These are phyloP conservation scores for Bidens hawaiensis DNA, from an alignment of 140 eudicot species.

Conservation along the genomic window DNA sequence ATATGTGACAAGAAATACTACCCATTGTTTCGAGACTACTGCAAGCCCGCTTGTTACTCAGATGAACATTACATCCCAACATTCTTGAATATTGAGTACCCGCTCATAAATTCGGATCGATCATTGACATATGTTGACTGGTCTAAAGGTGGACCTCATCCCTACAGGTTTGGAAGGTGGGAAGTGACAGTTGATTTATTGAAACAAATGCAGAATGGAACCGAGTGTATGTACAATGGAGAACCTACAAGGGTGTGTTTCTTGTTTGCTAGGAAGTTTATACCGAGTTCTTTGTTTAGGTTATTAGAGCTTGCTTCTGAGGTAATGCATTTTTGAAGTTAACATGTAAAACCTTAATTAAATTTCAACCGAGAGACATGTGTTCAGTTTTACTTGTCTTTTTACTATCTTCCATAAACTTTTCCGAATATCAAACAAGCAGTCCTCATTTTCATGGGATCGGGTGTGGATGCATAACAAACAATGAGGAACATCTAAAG, in stretches of 20 bases:
- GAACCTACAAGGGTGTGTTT: conserved; percentile 44
- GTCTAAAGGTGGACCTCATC: conserved; percentile 88
- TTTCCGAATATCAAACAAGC: too few relatives aligned
- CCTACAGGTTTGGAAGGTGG: conserved; percentile 39
- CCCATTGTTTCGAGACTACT: conserved; percentile 41
- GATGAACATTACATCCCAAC: conserved; percentile 94
- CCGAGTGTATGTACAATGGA: conserved; percentile 67
- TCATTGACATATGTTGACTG: conserved; percentile 89
- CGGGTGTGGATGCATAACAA: too few relatives aligned
- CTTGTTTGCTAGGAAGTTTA: conserved; percentile 91
- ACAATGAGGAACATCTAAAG: too few relatives aligned
- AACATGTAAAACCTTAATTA: conserved; percentile 13
- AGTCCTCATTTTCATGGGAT: too few relatives aligned
- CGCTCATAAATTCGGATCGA: conserved; percentile 50
- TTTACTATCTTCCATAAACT: too few relatives aligned
- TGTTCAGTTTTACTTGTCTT: too few relatives aligned
- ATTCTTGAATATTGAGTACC: conserved; percentile 39
- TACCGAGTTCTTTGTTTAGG: conserved; percentile 51
- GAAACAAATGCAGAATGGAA: conserved; percentile 45
- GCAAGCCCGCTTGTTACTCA: conserved; percentile 67
- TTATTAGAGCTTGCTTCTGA: conserved; percentile 58
- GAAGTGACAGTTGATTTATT: conserved; percentile 45
- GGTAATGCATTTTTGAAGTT: conserved; percentile 40
- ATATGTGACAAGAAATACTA: conserved; percentile 49
- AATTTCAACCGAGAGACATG: conserved; percentile 7